Evolutionary conservation across 768 basidiomycete genomes (phyloP).

Genomic region (Boletus rufocinnamomeus): DNA sequence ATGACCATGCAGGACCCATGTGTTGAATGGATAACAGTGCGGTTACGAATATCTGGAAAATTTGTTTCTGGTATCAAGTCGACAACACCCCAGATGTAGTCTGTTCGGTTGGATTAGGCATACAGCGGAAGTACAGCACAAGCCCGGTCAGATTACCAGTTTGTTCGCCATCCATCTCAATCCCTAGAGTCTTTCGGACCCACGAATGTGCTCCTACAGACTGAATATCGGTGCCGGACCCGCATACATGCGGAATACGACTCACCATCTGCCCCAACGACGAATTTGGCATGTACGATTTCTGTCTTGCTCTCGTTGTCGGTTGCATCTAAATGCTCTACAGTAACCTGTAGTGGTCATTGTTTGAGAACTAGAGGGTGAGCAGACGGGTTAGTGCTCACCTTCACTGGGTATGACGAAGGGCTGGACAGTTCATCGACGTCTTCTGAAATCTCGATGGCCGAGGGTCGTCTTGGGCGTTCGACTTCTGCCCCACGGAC

Average conservation of each 20-base stretch:
- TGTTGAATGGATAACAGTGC: slow-evolving; percentile 64
- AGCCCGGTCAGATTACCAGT: slow-evolving; percentile 35
- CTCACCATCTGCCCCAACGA: slow-evolving; percentile 40
- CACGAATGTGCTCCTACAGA: slow-evolving; percentile 45
- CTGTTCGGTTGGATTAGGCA: slow-evolving; percentile 34
- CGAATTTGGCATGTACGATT: slow-evolving; percentile 36
- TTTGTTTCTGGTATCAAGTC: slow-evolving; percentile 71
- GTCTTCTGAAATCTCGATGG: slow-evolving; percentile 39
- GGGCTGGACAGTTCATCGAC: slow-evolving; percentile 37
- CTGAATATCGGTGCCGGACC: not conserved
- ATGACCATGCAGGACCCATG: slow-evolving; percentile 73
- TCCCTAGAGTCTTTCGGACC: slow-evolving; percentile 46
- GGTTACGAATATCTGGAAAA: slow-evolving; percentile 76
- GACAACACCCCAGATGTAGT: slow-evolving; percentile 83
- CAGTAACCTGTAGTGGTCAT: slow-evolving; percentile 20
- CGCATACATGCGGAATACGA: not conserved
- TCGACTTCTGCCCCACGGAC: slow-evolving; percentile 36
- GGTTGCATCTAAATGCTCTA: slow-evolving; percentile 26
- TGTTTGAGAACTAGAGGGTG: not conserved
- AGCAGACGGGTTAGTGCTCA: not conserved
- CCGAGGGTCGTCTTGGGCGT: slow-evolving; percentile 35
- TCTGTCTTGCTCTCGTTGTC: slow-evolving; percentile 36
- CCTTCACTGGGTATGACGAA: slow-evolving; percentile 37
- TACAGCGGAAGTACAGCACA: not conserved
- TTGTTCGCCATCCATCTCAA: slow-evolving; percentile 50